phyloP scores from a whole-genome alignment of 129 eudicot genomes.

The Lonicera japonica region DNA sequence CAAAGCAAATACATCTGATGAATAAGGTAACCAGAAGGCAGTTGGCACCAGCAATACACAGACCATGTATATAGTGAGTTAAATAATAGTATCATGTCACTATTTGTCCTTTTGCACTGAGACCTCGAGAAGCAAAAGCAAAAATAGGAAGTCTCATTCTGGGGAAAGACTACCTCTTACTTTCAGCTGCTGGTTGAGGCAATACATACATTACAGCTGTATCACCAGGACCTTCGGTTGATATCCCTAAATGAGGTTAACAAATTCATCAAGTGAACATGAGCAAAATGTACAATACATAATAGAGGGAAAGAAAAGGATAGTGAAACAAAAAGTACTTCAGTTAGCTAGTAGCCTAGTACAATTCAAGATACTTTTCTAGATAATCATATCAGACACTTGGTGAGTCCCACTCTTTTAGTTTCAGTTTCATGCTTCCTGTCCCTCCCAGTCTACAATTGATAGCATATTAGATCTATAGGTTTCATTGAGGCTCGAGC shows the following conservation, averaged over 20 bases:
- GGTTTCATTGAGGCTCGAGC: no score
- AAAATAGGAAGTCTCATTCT: conserved; percentile 4
- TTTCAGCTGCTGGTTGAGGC: conserved; percentile 87
- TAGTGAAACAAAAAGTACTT: background rate
- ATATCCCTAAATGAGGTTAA: conserved; percentile 34
- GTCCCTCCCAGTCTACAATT: no score
- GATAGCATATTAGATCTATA: background rate
- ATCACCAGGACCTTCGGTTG: conserved; percentile 38
- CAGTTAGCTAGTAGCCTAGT: background rate
- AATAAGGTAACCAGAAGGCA: no score
- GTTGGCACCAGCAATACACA: background rate
- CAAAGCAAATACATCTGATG: background rate
- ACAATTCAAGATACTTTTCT: background rate
- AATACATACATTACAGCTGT: conserved; percentile 55
- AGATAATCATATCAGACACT: background rate
- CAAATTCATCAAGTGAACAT: conserved; percentile 13
- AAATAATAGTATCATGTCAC: background rate
- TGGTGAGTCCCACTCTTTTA: background rate
- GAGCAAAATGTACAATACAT: background rate
- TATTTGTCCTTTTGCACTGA: background rate
- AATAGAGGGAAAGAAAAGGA: background rate
- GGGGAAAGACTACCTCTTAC: conserved; percentile 57
- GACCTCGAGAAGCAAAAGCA: background rate
- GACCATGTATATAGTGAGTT: no score
- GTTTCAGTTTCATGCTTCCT: background rate